Evolutionary conservation across 2,329 filamentous ascomycete genomes (phyloP), one percentile per base, ranked within the genome.

Genomic region (Arthrinium puccinioides): DNA sequence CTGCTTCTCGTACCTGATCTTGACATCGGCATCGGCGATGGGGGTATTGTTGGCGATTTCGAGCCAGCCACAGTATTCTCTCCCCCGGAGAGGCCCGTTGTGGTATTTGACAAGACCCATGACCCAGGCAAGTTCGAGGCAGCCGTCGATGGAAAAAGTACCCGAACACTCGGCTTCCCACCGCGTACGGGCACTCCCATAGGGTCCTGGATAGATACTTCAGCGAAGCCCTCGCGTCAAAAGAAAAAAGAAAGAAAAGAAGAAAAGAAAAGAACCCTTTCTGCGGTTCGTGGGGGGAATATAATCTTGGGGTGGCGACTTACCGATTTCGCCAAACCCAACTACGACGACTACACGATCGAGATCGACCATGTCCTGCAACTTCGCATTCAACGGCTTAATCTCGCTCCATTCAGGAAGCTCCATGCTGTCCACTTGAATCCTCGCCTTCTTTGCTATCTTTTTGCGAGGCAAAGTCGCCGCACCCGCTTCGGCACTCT

Each of bases 101-200:
- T 80, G 73, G 54, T 84, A 79, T 62, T 79, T 82, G 60, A 84
- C 83, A 33, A 84, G 67, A 43, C 80, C 79, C 74, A 82, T 84
- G 55, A 84, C 75, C 80, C 80, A 84, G 7, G 80, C 80, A 74
- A 84, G 80, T 55, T 85, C 81, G 31, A 84, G 70, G 45, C 76
- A 83, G 9, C 79, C 80, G 51, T 83, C 78, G n/a, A 82, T 66
- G 2, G 76, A 82, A 59, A 84, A 82, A 40, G 79, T 66, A 49
- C 79, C 80, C 42, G 76, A 70, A 9, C 76, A 71, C 53, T 85
- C 81, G 75, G 84, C 83, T 61, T 85, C 77, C 81, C 81, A 85
- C 32, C 81, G 73, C 13, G 79, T 83, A 44, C 81, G 70, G 9
- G 79, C 78, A 60, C 82, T 84, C 60, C 80, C 80, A 75, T 76